Evolutionary conservation across 2,329 filamentous ascomycete species (phyloP).

Genomic region (Colletotrichum lupini): DNA sequence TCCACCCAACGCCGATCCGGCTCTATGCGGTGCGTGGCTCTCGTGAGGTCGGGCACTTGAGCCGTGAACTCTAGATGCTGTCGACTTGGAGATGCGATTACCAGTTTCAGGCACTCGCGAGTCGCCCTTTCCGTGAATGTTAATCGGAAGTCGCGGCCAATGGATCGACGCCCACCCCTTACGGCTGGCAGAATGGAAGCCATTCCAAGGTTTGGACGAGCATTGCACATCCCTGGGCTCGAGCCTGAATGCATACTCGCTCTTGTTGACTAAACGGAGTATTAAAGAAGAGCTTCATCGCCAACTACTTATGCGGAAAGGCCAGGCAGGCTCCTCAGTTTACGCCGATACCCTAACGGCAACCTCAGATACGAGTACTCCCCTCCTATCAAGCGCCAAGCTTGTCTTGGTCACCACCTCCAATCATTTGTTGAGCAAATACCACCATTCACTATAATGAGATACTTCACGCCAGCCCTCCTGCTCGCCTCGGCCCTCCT

Average conservation of each 20-base stretch:
- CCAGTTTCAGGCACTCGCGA: slow-evolving; percentile 30
- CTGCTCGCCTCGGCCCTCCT: slow-evolving; percentile 29
- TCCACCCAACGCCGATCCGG: slow-evolving; percentile 11
- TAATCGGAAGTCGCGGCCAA: slow-evolving; percentile 14
- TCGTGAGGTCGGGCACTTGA: neutral
- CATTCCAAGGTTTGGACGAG: slow-evolving; percentile 22
- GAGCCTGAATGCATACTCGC: neutral
- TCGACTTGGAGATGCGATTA: neutral
- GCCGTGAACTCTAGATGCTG: slow-evolving; percentile 6
- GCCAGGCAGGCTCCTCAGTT: slow-evolving; percentile 26
- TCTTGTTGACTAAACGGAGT: neutral
- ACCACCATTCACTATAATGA: slow-evolving; percentile 13
- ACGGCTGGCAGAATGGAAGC: neutral
- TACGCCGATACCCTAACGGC: slow-evolving; percentile 21
- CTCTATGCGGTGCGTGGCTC: neutral
- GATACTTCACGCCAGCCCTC: slow-evolving; percentile 17
- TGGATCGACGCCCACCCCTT: neutral
- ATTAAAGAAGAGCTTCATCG: slow-evolving; percentile 21
- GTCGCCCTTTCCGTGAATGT: slow-evolving; percentile 23
- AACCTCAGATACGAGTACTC: slow-evolving; percentile 10
- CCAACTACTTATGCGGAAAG: accelerated
- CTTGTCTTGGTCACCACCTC: slow-evolving; percentile 10
- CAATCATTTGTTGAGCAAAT: neutral
- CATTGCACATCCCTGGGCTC: slow-evolving; percentile 13
- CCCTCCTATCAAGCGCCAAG: slow-evolving; percentile 3